A percentile compares a stretch with the other conserved stretches of the same genome.
Evolutionary conservation across 805 yeast species (phyloP).

Genomic region (Starmerella vaccinii): DNA sequence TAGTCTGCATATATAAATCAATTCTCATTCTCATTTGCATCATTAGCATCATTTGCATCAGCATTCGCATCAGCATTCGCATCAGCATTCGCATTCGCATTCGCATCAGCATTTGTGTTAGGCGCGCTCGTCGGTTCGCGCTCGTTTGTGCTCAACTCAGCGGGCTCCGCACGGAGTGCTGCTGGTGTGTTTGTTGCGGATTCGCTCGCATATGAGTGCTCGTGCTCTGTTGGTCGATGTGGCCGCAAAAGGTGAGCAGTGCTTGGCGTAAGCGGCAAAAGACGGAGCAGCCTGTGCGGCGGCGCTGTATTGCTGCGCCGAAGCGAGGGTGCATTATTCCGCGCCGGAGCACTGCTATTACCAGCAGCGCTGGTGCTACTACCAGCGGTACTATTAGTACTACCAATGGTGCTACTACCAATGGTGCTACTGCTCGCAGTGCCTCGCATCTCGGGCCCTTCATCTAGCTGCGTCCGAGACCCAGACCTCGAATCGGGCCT

Average conservation of each 20-base stretch:
- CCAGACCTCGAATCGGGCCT: neutral
- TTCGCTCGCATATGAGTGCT: neutral
- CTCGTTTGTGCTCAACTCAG: too few species aligned
- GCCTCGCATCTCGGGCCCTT: neutral
- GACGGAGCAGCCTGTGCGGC: neutral
- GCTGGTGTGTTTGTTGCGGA: neutral
- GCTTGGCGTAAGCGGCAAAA: neutral
- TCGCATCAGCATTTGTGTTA: neutral
- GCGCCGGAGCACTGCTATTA: neutral
- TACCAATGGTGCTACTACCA: too few species aligned
- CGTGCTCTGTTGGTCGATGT: neutral
- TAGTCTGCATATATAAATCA: conserved; percentile 10
- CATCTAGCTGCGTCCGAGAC: neutral
- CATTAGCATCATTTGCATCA: neutral
- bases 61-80: too few species aligned
- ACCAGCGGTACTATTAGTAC: neutral
- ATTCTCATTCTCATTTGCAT: neutral
- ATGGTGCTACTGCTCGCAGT: neutral
- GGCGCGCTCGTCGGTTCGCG: too few species aligned
- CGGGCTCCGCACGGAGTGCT: too few species aligned
- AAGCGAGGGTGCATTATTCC: neutral
- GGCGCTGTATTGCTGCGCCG: neutral
- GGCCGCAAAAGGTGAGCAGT: neutral
- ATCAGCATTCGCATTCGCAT: too few species aligned
- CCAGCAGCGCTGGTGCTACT: too few species aligned